Conservation (phyloP, 306 rosid genomes). For the Astragalus membranaceus region DNA sequence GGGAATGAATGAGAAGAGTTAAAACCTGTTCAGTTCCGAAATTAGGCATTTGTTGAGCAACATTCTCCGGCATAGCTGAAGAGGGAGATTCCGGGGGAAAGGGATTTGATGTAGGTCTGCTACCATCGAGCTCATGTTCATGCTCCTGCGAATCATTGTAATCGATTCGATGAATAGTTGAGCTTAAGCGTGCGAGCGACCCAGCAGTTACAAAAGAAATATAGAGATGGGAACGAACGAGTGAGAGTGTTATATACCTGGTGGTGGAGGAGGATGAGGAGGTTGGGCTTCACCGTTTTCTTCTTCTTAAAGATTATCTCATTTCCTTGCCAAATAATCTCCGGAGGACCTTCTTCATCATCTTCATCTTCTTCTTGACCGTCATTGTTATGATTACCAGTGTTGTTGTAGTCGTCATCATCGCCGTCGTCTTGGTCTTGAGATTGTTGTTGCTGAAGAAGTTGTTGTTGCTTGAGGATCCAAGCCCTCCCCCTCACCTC, state of each 20-base stretch:
- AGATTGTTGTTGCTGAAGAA: not conserved
- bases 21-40: slow-evolving; percentile 88
- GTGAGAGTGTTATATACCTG: not conserved
- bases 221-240: too few relatives aligned
- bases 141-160: slow-evolving; percentile 19
- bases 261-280: not conserved
- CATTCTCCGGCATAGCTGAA: slow-evolving; percentile 24
- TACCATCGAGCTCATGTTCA: not conserved
- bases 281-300: not conserved
- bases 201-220: not conserved
- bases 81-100: slow-evolving; percentile 77
- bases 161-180: not conserved
- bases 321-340: slow-evolving; percentile 81
- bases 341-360: slow-evolving; percentile 50
- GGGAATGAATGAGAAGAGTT: not conserved
- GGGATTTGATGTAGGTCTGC: slow-evolving; percentile 80
- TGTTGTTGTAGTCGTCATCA: not conserved
- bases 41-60: slow-evolving; percentile 71
- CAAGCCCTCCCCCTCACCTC: slow-evolving; percentile 64
- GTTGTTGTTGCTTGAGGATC: not conserved
- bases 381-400: not conserved
- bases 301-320: slow-evolving; percentile 69
- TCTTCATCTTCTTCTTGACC: slow-evolving; percentile 17
- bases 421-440: too few relatives aligned
- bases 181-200: too few relatives aligned